These are phyloP conservation scores for Stagonosporopsis tanaceti DNA, from an alignment of 2,329 filamentous ascomycete genomes.

Conservation along the genomic window DNA sequence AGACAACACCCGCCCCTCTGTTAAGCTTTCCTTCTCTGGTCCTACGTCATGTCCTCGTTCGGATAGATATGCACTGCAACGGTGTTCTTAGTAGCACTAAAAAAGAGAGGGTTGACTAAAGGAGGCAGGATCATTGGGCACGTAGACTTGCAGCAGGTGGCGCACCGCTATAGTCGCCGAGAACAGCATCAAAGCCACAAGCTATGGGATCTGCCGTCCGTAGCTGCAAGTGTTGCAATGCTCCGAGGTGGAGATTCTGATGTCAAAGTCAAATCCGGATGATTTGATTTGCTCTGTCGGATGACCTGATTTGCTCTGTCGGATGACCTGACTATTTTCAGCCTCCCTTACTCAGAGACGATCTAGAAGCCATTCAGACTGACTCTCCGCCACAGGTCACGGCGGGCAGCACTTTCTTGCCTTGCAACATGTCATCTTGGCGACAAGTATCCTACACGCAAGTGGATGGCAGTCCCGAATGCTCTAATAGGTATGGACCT, in stretches of 20 bases:
- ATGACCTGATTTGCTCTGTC: not conserved
- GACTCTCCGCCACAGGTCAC: constrained; percentile 4
- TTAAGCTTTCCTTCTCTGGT: constrained; percentile 7
- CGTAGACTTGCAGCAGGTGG: not conserved
- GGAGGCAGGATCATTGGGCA: constrained; percentile 1
- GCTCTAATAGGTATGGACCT: not conserved
- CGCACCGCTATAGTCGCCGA: constrained; percentile 1
- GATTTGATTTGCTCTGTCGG: not conserved
- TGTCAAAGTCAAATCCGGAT: not conserved
- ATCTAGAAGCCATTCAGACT: not conserved
- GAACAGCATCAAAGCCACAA: constrained; percentile 3
- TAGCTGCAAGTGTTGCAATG: not conserved
- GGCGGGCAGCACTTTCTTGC: not conserved
- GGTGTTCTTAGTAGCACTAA: constrained; percentile 5
- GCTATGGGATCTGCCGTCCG: not conserved
- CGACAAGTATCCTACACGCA: not conserved
- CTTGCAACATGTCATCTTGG: not conserved
- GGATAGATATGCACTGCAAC: constrained; percentile 2
- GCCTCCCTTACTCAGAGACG: not conserved
- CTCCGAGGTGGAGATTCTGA: not conserved
- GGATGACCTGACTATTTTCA: not conserved
- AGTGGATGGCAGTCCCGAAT: not conserved
- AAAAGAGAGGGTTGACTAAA: constrained; percentile 1
- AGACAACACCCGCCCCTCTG: not conserved
- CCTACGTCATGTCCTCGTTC: constrained; percentile 1